Evolutionary conservation across 768 basidiomycete genomes (phyloP), one percentile per base, ranked within the genome.

Genomic region (Boletus subcaerulescens): DNA sequence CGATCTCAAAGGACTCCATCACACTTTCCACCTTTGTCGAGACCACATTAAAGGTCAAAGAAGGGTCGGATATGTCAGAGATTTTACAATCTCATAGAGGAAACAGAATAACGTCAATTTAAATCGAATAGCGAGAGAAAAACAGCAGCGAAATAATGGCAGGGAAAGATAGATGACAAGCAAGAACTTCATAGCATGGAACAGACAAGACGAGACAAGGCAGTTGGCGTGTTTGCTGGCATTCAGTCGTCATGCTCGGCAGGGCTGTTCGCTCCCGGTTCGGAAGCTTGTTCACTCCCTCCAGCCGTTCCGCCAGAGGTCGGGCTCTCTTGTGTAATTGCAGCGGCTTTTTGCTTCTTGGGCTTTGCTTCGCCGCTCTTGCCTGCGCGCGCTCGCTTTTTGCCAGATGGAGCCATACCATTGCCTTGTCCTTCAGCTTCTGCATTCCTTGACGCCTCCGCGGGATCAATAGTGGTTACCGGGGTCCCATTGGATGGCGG

Each of bases 31-130:
- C 24, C 60, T 38, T 48, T 31, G 49, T 32, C 43, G 32, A 55
- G 68, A 66, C 62, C 62, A 55, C 31, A 26, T 72, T 70, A 60
- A 60, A 68, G 69, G 66, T 65, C 53, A 72, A 72, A 72, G 42
- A 69, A 61, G 54, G 50, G 55, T 48, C 60, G 60, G 60, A 61
- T 53, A 55, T 35, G 38, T 53, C 36, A 39, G 56, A 63, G 60
- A 56, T 54, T 58, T 53, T 41, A 53, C 22, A 45, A 51, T 54
- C 60, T 64, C 56, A 33, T 50, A 60, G 62, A 56, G 52, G 60
- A 66, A 50, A 54, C 62, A 63, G 66, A 67, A 59, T 48, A 61
- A 24, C 58, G 44, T 62, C 71, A 61, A 67, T 59, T 65, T 56
- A 53, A 59, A 60, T 31, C 53, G 48, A 61, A 35, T 47, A 31